These are phyloP conservation scores for Tetrapisispora nanseiensis DNA, from an alignment of 805 yeast genomes.

Conservation along the genomic window DNA sequence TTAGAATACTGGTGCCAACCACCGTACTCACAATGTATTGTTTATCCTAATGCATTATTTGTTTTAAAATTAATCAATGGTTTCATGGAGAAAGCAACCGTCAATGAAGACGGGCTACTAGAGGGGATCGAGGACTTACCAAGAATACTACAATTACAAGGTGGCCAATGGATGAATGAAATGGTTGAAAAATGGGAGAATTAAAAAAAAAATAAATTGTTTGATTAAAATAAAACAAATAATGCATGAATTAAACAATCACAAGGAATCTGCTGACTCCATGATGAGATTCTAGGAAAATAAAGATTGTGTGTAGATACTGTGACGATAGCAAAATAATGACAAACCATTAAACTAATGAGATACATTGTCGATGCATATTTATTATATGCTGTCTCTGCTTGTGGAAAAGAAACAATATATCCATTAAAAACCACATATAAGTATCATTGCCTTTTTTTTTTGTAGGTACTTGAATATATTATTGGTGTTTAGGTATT, in stretches of 20 bases:
- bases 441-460: no score
- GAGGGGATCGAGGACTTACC: constrained; percentile 44
- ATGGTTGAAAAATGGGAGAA: constrained; percentile 60
- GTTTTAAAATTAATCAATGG: constrained; percentile 49
- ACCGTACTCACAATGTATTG: constrained; percentile 41
- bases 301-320: no score
- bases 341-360: no score
- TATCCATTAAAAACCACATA: no score
- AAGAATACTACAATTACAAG: constrained; percentile 35
- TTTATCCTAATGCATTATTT: constrained; percentile 81
- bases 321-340: no score
- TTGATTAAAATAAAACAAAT: neutral
- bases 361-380: no score
- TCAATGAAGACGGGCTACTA: constrained; percentile 40
- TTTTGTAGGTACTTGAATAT: no score
- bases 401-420: no score
- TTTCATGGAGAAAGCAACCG: constrained; percentile 22
- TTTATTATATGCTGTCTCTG: no score
- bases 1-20: constrained; percentile 79
- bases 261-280: no score
- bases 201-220: neutral
- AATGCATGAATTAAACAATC: neutral
- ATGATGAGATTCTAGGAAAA: no score
- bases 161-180: constrained; percentile 45
- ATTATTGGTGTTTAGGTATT: no score